Evolutionary conservation across 768 basidiomycete species (phyloP).

Genomic region (Kockovaella imperatae): DNA sequence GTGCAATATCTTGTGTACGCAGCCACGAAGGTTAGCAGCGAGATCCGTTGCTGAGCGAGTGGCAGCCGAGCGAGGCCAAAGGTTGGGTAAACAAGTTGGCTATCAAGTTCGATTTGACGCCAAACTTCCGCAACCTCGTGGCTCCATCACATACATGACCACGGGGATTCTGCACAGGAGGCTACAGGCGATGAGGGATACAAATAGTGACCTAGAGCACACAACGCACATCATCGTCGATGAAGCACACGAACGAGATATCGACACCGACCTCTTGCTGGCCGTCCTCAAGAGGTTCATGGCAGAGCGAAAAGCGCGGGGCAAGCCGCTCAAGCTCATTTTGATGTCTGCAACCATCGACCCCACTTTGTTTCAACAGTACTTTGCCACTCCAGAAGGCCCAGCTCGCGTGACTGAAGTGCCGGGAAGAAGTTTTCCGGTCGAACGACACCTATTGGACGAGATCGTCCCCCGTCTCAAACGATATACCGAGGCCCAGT

Average conservation of each 20-base stretch:
- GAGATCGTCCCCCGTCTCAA: constrained; percentile 58
- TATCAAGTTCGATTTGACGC: constrained; percentile 89
- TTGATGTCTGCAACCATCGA: constrained; percentile 97
- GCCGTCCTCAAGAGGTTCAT: constrained; percentile 80
- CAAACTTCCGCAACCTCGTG: constrained; percentile 67
- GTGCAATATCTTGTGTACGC: constrained; percentile 88
- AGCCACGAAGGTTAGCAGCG: constrained; percentile 83
- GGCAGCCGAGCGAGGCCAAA: constrained; percentile 74
- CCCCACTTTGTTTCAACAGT: constrained; percentile 75
- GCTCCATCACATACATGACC: constrained; percentile 85
- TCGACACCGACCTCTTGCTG: constrained; percentile 82
- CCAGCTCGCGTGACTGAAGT: constrained; percentile 68
- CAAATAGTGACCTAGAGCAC: constrained; percentile 54
- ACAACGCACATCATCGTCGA: constrained; percentile 88
- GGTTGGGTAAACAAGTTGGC: constrained; percentile 64
- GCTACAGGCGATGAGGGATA: constrained; percentile 63
- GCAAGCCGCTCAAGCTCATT: constrained; percentile 70
- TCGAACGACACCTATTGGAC: constrained; percentile 70
- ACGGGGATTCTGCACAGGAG: constrained; percentile 82
- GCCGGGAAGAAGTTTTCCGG: constrained; percentile 88
- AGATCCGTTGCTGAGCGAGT: constrained; percentile 87
- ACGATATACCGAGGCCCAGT: constrained; percentile 45
- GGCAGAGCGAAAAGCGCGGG: constrained; percentile 61
- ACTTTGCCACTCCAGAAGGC: constrained; percentile 59
- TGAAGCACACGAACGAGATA: constrained; percentile 91